Evolutionary conservation across 2,329 filamentous ascomycete genomes (phyloP).

Genomic region (Diaporthe eres): DNA sequence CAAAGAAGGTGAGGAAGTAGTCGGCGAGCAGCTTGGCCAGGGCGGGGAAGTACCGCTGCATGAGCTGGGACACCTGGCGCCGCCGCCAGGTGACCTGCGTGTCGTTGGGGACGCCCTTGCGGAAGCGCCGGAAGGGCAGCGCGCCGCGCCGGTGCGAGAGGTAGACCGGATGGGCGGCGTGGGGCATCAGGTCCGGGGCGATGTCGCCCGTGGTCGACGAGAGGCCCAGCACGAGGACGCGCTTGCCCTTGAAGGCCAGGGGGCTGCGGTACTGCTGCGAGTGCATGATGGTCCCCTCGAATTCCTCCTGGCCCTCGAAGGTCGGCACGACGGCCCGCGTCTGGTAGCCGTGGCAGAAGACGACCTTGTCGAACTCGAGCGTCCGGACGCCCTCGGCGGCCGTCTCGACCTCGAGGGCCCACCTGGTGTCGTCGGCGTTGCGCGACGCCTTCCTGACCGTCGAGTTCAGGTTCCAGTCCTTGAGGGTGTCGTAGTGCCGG

Average conservation of each 20-base stretch:
- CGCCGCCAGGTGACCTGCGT: constrained; percentile 48
- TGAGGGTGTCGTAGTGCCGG: constrained; percentile 50
- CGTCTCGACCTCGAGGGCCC: constrained; percentile 49
- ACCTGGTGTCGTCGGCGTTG: constrained; percentile 44
- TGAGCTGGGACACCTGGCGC: constrained; percentile 38
- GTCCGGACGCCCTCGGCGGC: constrained; percentile 35
- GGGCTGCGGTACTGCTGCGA: constrained; percentile 42
- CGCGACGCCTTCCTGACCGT: constrained; percentile 43
- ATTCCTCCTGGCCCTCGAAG: constrained; percentile 40
- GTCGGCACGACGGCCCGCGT: constrained; percentile 32
- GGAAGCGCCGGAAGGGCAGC: constrained; percentile 38
- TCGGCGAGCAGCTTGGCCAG: constrained; percentile 41
- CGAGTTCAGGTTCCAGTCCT: constrained; percentile 47
- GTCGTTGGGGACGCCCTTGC: constrained; percentile 38
- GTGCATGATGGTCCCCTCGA: constrained; percentile 39
- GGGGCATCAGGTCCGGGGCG: constrained; percentile 37
- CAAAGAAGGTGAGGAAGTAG: constrained; percentile 14
- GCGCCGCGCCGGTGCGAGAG: constrained; percentile 42
- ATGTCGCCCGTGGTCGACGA: constrained; percentile 43
- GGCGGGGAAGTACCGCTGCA: constrained; percentile 42
- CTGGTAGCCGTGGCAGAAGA: constrained; percentile 41
- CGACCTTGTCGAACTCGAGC: constrained; percentile 45
- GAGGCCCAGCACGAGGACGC: constrained; percentile 42
- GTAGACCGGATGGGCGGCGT: constrained; percentile 41
- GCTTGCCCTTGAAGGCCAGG: constrained; percentile 37